Conservation (phyloP, 352 stramenopile species). For the Globisporangium heterothallicum region DNA sequence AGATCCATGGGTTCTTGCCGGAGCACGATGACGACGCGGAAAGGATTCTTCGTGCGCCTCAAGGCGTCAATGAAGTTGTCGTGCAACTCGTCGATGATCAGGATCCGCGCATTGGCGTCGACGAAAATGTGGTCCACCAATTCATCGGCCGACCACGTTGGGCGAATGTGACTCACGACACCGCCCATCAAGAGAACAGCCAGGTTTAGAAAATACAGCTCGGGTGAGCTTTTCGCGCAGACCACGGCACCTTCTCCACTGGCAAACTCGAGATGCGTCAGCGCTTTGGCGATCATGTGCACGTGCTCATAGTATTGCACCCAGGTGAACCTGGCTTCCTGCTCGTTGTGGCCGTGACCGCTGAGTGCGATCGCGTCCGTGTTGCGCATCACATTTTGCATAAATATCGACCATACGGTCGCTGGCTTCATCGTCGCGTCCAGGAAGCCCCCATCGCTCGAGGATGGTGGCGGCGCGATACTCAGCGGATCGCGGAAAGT, state of each 20-base stretch:
- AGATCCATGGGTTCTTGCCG: conserved; percentile 21
- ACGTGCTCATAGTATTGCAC: conserved; percentile 25
- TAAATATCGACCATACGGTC: conserved; percentile 14
- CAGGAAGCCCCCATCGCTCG: conserved; percentile 1
- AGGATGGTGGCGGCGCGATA: background rate
- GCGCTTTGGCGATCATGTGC: conserved; percentile 28
- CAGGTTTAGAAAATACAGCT: conserved; percentile 57
- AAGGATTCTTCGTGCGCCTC: conserved; percentile 15
- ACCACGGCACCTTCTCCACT: conserved; percentile 57
- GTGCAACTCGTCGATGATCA: conserved; percentile 55
- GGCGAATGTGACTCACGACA: conserved; percentile 50
- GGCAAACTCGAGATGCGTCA: conserved; percentile 50
- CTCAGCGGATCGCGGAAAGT: conserved; percentile 6
- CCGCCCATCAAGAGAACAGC: conserved; percentile 49
- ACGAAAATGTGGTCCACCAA: conserved; percentile 50
- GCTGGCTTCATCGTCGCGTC: conserved; percentile 5
- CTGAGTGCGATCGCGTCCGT: conserved; percentile 12
- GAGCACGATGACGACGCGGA: conserved; percentile 51
- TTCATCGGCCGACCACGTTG: conserved; percentile 45
- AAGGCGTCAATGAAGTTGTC: conserved; percentile 39
- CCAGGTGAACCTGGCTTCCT: conserved; percentile 25
- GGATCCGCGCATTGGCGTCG: conserved; percentile 37
- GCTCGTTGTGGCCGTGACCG: conserved; percentile 1
- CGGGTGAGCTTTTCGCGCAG: conserved; percentile 30
- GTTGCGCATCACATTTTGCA: conserved; percentile 14